Conservation (phyloP, 257 asterid species). For the Solanum habrochaites region DNA sequence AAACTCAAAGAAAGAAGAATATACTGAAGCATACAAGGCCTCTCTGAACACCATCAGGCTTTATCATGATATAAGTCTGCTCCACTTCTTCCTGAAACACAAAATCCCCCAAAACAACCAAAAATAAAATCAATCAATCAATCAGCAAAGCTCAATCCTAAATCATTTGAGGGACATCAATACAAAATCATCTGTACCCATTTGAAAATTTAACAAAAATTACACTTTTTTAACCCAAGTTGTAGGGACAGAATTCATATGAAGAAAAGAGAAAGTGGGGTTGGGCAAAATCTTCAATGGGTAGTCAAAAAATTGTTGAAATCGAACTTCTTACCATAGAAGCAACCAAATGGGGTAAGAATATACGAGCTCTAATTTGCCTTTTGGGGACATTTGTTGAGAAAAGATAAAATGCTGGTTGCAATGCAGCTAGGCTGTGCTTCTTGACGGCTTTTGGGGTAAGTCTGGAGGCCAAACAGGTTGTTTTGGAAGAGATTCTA, state of each 20-base stretch:
- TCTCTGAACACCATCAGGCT: constrained; percentile 95
- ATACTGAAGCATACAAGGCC: constrained; percentile 66
- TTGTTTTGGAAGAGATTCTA: constrained; percentile 7
- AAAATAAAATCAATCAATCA: neutral
- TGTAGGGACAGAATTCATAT: neutral
- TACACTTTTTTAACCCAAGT: neutral
- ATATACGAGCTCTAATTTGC: constrained; percentile 26
- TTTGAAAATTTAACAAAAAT: neutral
- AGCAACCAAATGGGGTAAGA: constrained; percentile 76
- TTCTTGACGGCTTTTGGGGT: constrained; percentile 11
- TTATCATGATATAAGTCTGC: constrained; percentile 74
- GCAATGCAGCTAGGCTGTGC: constrained; percentile 38
- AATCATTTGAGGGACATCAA: neutral
- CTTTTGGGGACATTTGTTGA: constrained; percentile 22
- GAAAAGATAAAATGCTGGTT: constrained; percentile 35
- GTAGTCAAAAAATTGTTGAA: neutral
- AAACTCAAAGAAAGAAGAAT: neutral
- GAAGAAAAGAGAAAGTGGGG: neutral
- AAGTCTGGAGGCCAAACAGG: constrained; percentile 8
- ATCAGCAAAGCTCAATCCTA: neutral
- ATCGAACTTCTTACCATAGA: constrained; percentile 31
- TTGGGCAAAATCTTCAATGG: neutral
- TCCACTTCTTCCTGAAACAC: constrained; percentile 48
- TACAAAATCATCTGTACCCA: neutral
- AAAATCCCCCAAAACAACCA: neutral